Base-by-base conservation (phyloP, 1,284 basidiomycete genomes). In the Pascua guehoae region DNA sequence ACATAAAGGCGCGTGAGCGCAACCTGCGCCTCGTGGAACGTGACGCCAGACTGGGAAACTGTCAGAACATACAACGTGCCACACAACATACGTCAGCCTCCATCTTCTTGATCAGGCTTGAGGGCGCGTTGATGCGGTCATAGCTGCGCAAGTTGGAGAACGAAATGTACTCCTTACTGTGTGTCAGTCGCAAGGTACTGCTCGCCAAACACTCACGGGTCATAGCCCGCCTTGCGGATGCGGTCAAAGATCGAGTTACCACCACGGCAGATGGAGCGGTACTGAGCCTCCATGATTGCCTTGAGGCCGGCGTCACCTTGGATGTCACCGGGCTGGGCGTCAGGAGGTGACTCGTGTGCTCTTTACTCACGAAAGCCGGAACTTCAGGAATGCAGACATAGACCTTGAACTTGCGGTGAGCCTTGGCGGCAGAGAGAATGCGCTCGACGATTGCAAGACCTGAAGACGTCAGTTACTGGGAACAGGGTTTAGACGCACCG, bases 131-230 rank as follows among this genome's bases (percentile, higher is more conserved):
- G 75, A 97, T 91, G 37, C 93, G 83, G 72, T 97, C 94, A 73
- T 94, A 96, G 2, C 86, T 81, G 43, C 93, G 83, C 39, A 97
- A 80, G 75, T 96, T 91, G 78, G 89, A 96, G 81, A 95, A 91
- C 16, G 81, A 73, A 45, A 89, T 91, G 63, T 60, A 62, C 36
- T 64, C 64, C 56, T 66, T 70, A 11, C 60, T 61, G 9, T 3
- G 9, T 12, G 51, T 49, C 8, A 46, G 41, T 32, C 24, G 7
- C 18, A 17, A 7, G 32, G 15, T 18, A 7, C 18, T 14, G 12
- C 18, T 40, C 24, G 37, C 15, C 18, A 32, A 32, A 32, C 24
- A 66, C 71, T 70, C 70, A 88, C 85, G 92, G 91, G 57, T 95
- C 87, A 67, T 80, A 87, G 2, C 92, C 91, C 17, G 84, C 89